Evolutionary conservation across 495 filamentous ascomycete species (phyloP), one percentile per base, ranked within the genome.

Genomic region (Pyrenopolyporus hunteri): DNA sequence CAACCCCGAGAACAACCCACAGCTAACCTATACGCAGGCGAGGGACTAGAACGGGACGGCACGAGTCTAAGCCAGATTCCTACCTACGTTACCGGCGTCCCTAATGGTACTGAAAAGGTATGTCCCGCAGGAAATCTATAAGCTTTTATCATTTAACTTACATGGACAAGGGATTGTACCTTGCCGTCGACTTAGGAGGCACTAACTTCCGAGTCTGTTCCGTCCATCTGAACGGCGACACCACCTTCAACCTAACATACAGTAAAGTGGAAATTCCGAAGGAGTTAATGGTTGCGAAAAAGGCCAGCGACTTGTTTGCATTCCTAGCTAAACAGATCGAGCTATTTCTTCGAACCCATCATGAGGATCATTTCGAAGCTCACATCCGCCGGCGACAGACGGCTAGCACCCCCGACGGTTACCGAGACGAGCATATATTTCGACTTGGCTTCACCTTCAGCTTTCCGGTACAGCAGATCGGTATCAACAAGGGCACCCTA

Each of bases 131-230:
- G n/a, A n/a, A n/a, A 14, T 17, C 42, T 25, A 17, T 9, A 11
- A 42, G 16, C 22, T 1, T 10, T 31, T 26, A 20, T 2, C 22
- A 25, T 11, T 14, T 17, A 25, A 31, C 26, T 59, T 57, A 60
- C 37, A 44, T 43, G n/a, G 10, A 23, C 23, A 48, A 96, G 92
- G 94, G 94, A 20, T 78, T 97, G 13, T 98, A 96, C 73, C 84
- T 98, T 74, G 94, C 95, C 16, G 94, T 98, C 36, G 94, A 98
- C 65, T 84, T 98, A 13, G 94, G 94, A 44, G 94, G 94, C 64
- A 98, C 94, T 58, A 98, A 98, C 74, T 97, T 98, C 77, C 89
- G 94, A 59, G 95, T 98, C 64, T 98, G 94, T 77, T 96, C 92
- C 4, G 88, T 98, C 67, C 81, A 92, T 49, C 78, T 98, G 31